A percentile compares a stretch with the other conserved stretches of the same genome.
Evolutionary conservation across 345 rosid species (phyloP).

Genomic region (Alliaria petiolata): DNA sequence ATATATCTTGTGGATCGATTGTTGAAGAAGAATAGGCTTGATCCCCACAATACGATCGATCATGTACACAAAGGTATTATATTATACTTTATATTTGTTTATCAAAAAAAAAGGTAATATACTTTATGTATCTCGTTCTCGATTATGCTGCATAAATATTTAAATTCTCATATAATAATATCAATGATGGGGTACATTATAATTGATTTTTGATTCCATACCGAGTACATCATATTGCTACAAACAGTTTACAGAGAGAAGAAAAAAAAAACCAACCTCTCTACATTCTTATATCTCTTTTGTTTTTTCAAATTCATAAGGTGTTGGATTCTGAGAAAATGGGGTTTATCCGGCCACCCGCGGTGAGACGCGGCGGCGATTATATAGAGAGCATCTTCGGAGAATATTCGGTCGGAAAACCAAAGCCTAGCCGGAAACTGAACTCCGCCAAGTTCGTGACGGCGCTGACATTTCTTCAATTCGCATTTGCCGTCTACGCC

Average conservation of each 20-base stretch:
- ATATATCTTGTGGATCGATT: slow-evolving; percentile 39
- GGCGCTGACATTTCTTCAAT: slow-evolving; percentile 70
- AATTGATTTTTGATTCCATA: neutral
- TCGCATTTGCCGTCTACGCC: slow-evolving; percentile 86
- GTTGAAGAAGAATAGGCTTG: slow-evolving; percentile 44
- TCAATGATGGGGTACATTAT: neutral
- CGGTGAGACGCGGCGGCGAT: slow-evolving; percentile 63
- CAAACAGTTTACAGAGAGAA: slow-evolving; percentile 24
- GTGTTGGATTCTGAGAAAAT: slow-evolving; percentile 36
- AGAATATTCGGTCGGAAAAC: slow-evolving; percentile 51
- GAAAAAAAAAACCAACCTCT: neutral
- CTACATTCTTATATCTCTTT: neutral
- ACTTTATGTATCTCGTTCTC: neutral
- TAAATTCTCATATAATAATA: slow-evolving; percentile 9
- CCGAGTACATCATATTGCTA: too few relatives aligned
- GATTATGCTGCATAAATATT: too few relatives aligned
- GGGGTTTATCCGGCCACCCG: slow-evolving; percentile 59
- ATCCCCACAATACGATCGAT: slow-evolving; percentile 10
- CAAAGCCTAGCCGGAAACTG: slow-evolving; percentile 39
- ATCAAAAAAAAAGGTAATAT: too few relatives aligned
- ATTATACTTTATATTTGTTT: too few relatives aligned
- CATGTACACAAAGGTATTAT: slow-evolving; percentile 27
- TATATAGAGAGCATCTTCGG: slow-evolving; percentile 68
- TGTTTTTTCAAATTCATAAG: slow-evolving; percentile 20
- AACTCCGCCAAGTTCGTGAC: slow-evolving; percentile 62